Conservation (phyloP, 805 yeast genomes). For the Myxozyma udenii region DNA sequence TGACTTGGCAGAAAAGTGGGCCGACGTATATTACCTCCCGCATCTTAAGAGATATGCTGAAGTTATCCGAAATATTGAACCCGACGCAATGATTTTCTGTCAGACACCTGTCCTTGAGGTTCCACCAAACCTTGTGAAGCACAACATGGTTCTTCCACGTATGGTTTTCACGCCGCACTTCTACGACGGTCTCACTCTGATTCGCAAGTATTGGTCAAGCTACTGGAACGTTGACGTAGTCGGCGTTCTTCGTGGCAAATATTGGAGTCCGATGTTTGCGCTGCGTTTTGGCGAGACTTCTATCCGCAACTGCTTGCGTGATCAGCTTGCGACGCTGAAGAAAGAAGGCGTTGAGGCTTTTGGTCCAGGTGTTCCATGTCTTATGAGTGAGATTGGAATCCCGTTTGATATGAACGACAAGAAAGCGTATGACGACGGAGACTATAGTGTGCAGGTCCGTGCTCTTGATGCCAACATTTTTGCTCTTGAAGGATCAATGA, state of each 20-base stretch:
- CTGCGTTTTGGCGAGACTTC: slow-evolving; percentile 61
- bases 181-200: slow-evolving; percentile 89
- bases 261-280: slow-evolving; percentile 73
- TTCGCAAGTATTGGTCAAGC: slow-evolving; percentile 88
- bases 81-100: slow-evolving; percentile 55
- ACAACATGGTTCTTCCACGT: slow-evolving; percentile 54
- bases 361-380: slow-evolving; percentile 64
- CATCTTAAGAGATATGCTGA: slow-evolving; percentile 53
- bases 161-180: slow-evolving; percentile 84
- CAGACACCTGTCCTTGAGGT: slow-evolving; percentile 79
- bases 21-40: slow-evolving; percentile 62
- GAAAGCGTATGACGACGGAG: slow-evolving; percentile 62
- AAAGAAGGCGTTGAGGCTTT: slow-evolving; percentile 59
- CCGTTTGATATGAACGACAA: slow-evolving; percentile 93
- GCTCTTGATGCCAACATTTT: slow-evolving; percentile 80
- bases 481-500: slow-evolving; percentile 71
- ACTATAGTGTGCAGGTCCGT: slow-evolving; percentile 67
- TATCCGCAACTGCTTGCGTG: slow-evolving; percentile 66
- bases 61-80: slow-evolving; percentile 46
- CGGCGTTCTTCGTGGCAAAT: slow-evolving; percentile 78
- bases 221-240: slow-evolving; percentile 81
- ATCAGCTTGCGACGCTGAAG: slow-evolving; percentile 65
- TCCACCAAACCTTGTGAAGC: slow-evolving; percentile 64
- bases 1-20: slow-evolving; percentile 52
- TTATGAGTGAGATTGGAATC: slow-evolving; percentile 95